Base-by-base conservation (phyloP, 2,329 filamentous ascomycete genomes). In the Rutstroemia sp. region DNA sequence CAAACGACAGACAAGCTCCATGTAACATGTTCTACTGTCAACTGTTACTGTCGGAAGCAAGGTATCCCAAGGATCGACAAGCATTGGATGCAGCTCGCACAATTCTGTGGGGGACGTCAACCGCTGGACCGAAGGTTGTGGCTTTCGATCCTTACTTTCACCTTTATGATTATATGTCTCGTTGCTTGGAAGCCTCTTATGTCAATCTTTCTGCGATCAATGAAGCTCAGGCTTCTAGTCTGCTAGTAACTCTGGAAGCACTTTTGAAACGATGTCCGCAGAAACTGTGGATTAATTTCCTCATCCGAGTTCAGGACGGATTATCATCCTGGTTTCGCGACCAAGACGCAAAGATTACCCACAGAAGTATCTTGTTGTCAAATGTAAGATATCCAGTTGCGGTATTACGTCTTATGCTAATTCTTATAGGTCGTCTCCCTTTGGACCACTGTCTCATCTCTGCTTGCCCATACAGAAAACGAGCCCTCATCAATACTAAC, bases 311-410 rank as follows among this genome's bases (percentile, higher is more conserved):
- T 8, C 87, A 94, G 65, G 68, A 74, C 23, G 82, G 84, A 1
- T 68, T 91, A 25, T 72, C 75, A 12, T 61, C 73, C 2, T 92
- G 87, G 86, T 73, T 91, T 44, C 75, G 78, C 56, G 87, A 92
- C 65, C 65, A 69, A 8, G 68, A 76, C 10, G 71, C 66, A 56
- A 73, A 72, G 36, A 67, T 80, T 44, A 67, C 69, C 49, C 71
- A 72, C 58, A 72, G 71, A 39, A 73, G 73, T 44, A 69, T 69
- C 19, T 56, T 78, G 21, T 72, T 71, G 14, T 71, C 73, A 62
- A 66, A 73, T 58, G 79, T 83, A 75, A 71, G 77, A 72, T 7
- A 8, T 2, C 8, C 8, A 12, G 21, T 45, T 6, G 21, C 48
- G 14, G 57, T 64, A 30, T 44, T 6, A 8, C 16, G 27, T 8